A percentile compares a stretch with the other conserved stretches of the same genome.
Conservation (phyloP, 352 stramenopile genomes). For the Thraustochytrium striatum region DNA sequence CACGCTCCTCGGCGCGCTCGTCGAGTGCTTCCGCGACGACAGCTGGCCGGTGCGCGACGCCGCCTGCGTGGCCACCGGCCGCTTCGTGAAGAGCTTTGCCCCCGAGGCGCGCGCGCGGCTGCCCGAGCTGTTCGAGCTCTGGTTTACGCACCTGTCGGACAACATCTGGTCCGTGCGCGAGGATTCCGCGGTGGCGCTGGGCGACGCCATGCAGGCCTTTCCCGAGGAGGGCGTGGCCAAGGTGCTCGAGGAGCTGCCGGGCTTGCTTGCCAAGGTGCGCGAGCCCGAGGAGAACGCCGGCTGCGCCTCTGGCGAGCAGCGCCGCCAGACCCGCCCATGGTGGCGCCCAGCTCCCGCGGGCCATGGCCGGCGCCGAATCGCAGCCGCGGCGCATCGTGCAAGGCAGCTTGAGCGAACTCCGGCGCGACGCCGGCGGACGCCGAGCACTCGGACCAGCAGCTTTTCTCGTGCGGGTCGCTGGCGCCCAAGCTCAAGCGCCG, state of each 20-base stretch:
- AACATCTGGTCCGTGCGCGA: conserved; percentile 95
- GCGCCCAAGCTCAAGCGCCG: conserved; percentile 84
- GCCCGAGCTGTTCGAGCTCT: conserved; percentile 55
- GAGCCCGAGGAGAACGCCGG: not conserved
- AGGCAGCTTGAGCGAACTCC: conserved; percentile 7
- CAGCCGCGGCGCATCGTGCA: not conserved
- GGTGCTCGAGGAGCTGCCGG: not conserved
- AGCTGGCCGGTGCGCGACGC: conserved; percentile 91
- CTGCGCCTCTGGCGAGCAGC: not conserved
- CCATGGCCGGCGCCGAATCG: conserved; percentile 37
- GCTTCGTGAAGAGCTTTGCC: conserved; percentile 72
- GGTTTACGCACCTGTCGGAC: conserved; percentile 90
- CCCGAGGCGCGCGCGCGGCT: conserved; percentile 20
- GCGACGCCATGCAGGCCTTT: conserved; percentile 86
- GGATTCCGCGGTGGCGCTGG: conserved; percentile 86
- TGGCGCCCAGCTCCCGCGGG: conserved; percentile 12
- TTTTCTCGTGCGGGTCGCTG: conserved; percentile 89
- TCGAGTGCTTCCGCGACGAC: conserved; percentile 92
- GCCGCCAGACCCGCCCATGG: not conserved
- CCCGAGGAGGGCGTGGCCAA: conserved; percentile 57
- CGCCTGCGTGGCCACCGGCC: conserved; percentile 78
- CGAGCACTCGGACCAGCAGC: conserved; percentile 79
- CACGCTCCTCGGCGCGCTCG: conserved; percentile 71
- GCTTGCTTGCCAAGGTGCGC: not conserved
- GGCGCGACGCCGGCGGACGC: not conserved